Evolutionary conservation across 129 eudicot species (phyloP).

Genomic region (sunflower (Helianthus annuus)): HanXRQr2.0-SUNRISE NC_035446.2:167693103-167693602

Average conservation of each 20-base stretch:
- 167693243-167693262: too few species aligned
- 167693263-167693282: too few species aligned
- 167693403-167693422: slow-evolving; percentile 99
- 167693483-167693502: slow-evolving; percentile 18
- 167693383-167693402: slow-evolving; percentile 84
- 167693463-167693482: slow-evolving; percentile 24
- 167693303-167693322: too few species aligned
- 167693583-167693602: not conserved
- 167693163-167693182: too few species aligned
- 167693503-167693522: slow-evolving; percentile 33
- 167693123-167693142: too few species aligned
- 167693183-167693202: too few species aligned
- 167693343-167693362: slow-evolving; percentile 99
- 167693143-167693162: too few species aligned
- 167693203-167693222: too few species aligned
- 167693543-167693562: slow-evolving; percentile 19
- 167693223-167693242: too few species aligned
- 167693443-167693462: not conserved
- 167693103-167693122: too few species aligned
- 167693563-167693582: slow-evolving; percentile 17
- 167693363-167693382: slow-evolving; percentile 94
- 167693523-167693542: slow-evolving; percentile 38
- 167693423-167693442: slow-evolving; percentile 29
- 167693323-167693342: not conserved
- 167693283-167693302: too few species aligned